Base-by-base conservation (phyloP, 768 basidiomycete genomes). In the Lentinula boryana region DNA sequence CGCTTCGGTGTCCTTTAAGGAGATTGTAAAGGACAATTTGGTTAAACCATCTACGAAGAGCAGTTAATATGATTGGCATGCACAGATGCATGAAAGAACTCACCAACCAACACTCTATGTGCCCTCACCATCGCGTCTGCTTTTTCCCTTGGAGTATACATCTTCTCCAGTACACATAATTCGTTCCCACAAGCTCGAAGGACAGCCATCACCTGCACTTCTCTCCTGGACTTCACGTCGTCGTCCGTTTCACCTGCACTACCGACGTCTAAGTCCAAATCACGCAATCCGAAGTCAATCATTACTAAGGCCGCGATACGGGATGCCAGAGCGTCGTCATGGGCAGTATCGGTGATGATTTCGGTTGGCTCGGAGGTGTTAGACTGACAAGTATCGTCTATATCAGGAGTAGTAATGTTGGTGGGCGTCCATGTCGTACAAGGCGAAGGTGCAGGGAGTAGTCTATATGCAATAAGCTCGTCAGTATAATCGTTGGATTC, bases 301-400 rank as follows among this genome's bases (percentile, higher is more conserved):
- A 95, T 84, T 65, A 95, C 95, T 49, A 99, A 78, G 1, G 95
- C 95, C 13, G 93, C 93, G 15, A 98, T 87, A 5, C 95, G 85
- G 68, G 86, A 90, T 0, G 95, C 86, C 3, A 99, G 77, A 0
- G 93, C 89, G 67, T 93, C 92, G 69, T 99, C 95, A 69, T 97
- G 95, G 1, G 87, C 87, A 0, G 83, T 78, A 67, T 99, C 96
- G 18, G 83, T 2, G 85, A 58, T 40, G 7, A 58, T 56, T 43
- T 43, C 55, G 40, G 40, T 56, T n/a, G 55, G 23, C 13, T 56
- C 55, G 23, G 38, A 23, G 43, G 38, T 23, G 9, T 9, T 54
- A 21, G 27, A 31, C 4, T 21, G 36, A 46, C 27, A 16, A 18
- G 44, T 16, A 15, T 43, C 36, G n/a, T 38, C 36, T 9, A 27